Conservation (phyloP, 1,139 yeast species). For the Petasospora rhodanensis region DNA sequence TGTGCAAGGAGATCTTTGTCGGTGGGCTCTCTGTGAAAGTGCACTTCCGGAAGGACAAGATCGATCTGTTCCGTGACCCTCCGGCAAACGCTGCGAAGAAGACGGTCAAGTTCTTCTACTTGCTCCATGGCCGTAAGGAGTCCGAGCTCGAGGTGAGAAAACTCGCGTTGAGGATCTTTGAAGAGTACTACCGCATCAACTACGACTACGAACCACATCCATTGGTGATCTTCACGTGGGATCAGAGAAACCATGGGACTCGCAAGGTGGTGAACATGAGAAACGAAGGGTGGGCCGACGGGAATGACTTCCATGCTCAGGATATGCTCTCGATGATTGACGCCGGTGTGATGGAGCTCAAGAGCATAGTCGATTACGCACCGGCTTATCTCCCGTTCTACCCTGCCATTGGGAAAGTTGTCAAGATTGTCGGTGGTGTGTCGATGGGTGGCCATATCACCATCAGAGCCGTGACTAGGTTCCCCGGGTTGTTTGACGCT, state of each 20-base stretch:
- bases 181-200: constrained; percentile 5
- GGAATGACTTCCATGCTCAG: constrained; percentile 46
- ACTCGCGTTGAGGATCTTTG: constrained; percentile 8
- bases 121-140: constrained; percentile 14
- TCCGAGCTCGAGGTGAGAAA: background rate
- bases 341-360: constrained; percentile 47
- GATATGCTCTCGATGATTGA: constrained; percentile 52
- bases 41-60: too few species aligned
- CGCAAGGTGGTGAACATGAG: constrained; percentile 35
- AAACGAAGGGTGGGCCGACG: constrained; percentile 43
- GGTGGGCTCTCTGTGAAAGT: too few species aligned
- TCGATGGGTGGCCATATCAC: constrained; percentile 61
- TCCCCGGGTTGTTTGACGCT: constrained; percentile 37
- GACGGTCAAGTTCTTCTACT: constrained; percentile 9
- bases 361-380: constrained; percentile 42
- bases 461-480: constrained; percentile 41
- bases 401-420: constrained; percentile 24
- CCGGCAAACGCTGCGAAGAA: too few species aligned
- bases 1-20: too few species aligned
- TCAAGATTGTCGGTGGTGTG: constrained; percentile 45
- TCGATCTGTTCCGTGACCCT: too few species aligned
- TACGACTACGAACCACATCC: constrained; percentile 8
- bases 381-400: constrained; percentile 41
- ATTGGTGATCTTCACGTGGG: constrained; percentile 51
- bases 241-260: constrained; percentile 57